Evolutionary conservation across 306 rosid species (phyloP), one percentile per base, ranked within the genome.

Genomic region (Parietaria judaica): DNA sequence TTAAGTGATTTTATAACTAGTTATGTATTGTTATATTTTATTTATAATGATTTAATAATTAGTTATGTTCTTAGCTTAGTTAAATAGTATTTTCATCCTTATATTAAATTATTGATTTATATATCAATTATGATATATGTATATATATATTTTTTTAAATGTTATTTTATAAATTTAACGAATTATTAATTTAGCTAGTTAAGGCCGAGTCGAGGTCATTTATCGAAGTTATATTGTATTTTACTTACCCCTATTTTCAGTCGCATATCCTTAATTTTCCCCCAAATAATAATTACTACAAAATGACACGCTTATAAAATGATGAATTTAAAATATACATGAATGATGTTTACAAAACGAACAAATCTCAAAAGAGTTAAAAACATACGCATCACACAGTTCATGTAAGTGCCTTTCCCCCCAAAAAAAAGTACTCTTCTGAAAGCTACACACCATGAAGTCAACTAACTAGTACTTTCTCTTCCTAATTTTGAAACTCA

Each of bases 401-500:
- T 62, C 73, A 72, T 65, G 72, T 14, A 66, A 38, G 36, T 59
- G 61, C 43, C 14, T 64, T 72, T 63, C 65, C 31, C 31, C 31
- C 70, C 54, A 56, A 54, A 63, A n/a, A 53, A 51, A 5, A 11
- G 54, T 56, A 60, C 52, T 66, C 39, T 76, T 71, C 17, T 34
- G 7, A 36, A 46, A 72, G 72, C 52, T 54, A 50, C 65, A 66
- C 5, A 64, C 5, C 54, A 23, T 34, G 66, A 61, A 70, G 53
- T 17, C 47, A 49, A 61, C 51, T 54, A 61, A 74, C 76, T 73
- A 83, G 60, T 83, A 74, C 77, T 74, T 88, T 80, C 86, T 82
- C 75, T 86, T 92, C 80, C 80, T 79, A 58, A 86, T 78, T 81
- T 89, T 86, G 77, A 74, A 84, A 70, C 66, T 84, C 73, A 64